Evolutionary conservation across 2,329 filamentous ascomycete species (phyloP), one percentile per base, ranked within the genome.

Genomic region (Bipolaris gigantea): DNA sequence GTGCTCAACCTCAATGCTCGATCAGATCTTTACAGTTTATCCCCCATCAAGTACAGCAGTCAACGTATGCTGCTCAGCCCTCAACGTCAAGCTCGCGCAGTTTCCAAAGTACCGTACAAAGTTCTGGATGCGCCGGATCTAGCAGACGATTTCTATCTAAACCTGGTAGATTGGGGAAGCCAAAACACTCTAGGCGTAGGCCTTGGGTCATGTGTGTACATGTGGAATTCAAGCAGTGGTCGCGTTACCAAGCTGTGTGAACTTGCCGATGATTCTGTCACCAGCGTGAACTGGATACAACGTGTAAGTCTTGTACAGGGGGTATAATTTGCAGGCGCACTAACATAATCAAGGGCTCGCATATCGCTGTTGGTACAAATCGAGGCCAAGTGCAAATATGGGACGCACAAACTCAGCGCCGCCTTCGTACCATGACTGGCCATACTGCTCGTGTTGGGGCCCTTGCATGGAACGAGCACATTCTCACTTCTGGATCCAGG

Each of bases 281-380:
- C 94, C 2, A 97, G 92, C 65, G 94, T 99, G 10, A 95, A 89
- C 52, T 99, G 94, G 94, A 99, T 99, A 65, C 94, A 99, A 76
- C 87, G 94, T 57, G 81, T 83, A 75, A 70, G 78, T 55, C 39
- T 30, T 5, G 38, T 7, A 11, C 30, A 33, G 18, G 41, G 9
- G 10, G 9, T 11, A 19, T 36, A 4, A 13, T 39, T 48, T 33
- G 4, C 11, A 11, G 18, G 18, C 35, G 34, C 45, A 38, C 51
- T 61, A 45, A 70, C 48, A 13, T 40, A 51, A 21, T 25, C 2
- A 62, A 85, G 77, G 94, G 94, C 34, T 96, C 93, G 0, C 94
- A 99, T 75, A 84, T 99, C 51, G 90, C 94, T 3, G 95, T 99
- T 63, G 94, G 94, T 39, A 99, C 94, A 2, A 89, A 90, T 41